Evolutionary conservation across 257 asterid species (phyloP).

Genomic region (Solanum etuberosum): DNA sequence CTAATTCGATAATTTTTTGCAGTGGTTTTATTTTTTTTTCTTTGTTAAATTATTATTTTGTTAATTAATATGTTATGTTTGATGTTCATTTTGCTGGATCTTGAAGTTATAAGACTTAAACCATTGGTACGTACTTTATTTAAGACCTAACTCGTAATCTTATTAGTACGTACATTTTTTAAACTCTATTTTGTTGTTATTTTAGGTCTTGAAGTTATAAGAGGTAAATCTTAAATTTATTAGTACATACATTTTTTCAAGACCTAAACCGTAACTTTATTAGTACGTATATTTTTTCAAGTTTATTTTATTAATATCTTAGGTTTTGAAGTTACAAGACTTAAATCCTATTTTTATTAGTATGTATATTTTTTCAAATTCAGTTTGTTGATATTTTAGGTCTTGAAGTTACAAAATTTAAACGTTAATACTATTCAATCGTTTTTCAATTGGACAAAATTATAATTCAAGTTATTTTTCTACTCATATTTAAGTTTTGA

Average conservation of each 20-base stretch:
- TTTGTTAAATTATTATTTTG: neutral
- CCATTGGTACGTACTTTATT: neutral
- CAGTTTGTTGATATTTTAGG: neutral
- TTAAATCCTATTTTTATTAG: neutral
- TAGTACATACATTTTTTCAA: no score
- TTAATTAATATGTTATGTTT: no score
- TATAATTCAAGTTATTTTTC: no score
- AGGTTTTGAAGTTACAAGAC: neutral
- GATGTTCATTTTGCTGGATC: neutral
- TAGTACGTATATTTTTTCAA: neutral
- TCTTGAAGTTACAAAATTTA: neutral
- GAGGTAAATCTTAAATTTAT: neutral
- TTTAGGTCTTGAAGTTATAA: neutral
- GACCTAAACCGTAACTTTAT: no score
- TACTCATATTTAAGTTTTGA: no score
- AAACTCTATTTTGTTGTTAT: no score
- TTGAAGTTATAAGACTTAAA: neutral
- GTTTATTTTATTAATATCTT: no score
- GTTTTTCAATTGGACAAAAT: no score
- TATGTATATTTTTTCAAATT: neutral
- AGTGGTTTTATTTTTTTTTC: no score
- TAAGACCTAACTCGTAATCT: neutral
- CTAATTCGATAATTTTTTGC: no score
- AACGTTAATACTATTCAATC: neutral
- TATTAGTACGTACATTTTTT: no score